A percentile compares a stretch with the other conserved stretches of the same genome.
Conservation (phyloP, 768 basidiomycete genomes). For the Boletellus sp. region DNA sequence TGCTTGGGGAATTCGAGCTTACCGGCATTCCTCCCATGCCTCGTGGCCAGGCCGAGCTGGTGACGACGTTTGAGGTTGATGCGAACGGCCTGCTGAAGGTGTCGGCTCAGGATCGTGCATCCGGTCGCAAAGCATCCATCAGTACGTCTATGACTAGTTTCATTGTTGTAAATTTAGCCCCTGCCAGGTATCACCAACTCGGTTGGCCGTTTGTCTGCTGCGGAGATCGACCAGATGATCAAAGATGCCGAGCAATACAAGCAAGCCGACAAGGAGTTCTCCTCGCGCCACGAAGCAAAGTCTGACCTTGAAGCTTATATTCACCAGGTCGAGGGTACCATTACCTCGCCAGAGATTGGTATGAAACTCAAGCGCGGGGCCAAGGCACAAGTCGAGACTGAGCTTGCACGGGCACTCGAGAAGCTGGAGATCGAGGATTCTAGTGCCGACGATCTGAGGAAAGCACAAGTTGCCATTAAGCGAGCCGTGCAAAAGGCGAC, state of each 20-base stretch:
- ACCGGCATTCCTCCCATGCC: constrained; percentile 99
- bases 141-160: constrained; percentile 47
- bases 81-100: constrained; percentile 99
- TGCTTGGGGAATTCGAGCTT: constrained; percentile 99
- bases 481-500: constrained; percentile 98
- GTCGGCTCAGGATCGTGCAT: constrained; percentile 96
- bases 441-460: constrained; percentile 89
- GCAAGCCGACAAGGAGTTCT: constrained; percentile 96
- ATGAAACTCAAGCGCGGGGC: constrained; percentile 99
- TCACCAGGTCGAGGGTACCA: constrained; percentile 94
- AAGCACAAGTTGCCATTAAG: constrained; percentile 93
- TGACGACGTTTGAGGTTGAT: constrained; percentile 99
- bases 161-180: constrained; percentile 3
- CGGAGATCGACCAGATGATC: constrained; percentile 99
- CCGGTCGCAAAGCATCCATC: constrained; percentile 98
- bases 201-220: constrained; percentile 94
- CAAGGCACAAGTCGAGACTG: constrained; percentile 90
- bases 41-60: constrained; percentile 98
- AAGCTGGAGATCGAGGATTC: constrained; percentile 98
- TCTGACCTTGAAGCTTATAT: constrained; percentile 97
- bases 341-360: constrained; percentile 93
- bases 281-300: constrained; percentile 95
- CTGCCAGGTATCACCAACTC: constrained; percentile 91
- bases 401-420: constrained; percentile 97
- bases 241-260: constrained; percentile 97